Conservation (phyloP, 176 grass and related monocot genomes). For the Musa itinerans region DNA sequence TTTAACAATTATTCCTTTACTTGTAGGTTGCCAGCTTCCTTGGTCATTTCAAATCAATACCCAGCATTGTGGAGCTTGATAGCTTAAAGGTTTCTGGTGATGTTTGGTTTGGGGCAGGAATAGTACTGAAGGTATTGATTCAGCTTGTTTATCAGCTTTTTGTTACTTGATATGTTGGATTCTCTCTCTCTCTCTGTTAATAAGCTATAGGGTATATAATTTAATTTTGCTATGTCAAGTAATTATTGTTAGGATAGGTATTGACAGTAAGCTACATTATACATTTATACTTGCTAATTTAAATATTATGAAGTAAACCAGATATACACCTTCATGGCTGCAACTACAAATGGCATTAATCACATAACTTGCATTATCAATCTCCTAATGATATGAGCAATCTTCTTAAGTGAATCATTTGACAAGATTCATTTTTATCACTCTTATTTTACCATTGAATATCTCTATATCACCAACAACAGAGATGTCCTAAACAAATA, state of each 20-base stretch:
- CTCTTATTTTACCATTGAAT: no score
- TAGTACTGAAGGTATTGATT: slow-evolving; percentile 68
- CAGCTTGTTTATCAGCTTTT: slow-evolving; percentile 7
- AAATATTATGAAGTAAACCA: no score
- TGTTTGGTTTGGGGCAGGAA: slow-evolving; percentile 62
- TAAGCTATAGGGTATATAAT: not conserved
- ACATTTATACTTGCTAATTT: no score
- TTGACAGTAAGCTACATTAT: no score
- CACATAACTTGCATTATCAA: no score
- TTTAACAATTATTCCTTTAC: slow-evolving; percentile 8
- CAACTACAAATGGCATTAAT: no score
- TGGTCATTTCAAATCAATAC: slow-evolving; percentile 74
- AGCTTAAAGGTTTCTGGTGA: slow-evolving; percentile 92
- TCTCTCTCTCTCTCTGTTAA: slow-evolving; percentile 14
- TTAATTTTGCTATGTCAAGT: slow-evolving; percentile 5
- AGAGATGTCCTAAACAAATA: no score
- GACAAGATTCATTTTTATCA: no score
- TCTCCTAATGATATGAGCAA: no score
- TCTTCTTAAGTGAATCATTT: no score
- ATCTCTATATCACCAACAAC: no score
- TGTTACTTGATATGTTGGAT: not conserved
- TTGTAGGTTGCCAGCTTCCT: slow-evolving; percentile 68
- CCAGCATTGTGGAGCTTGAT: slow-evolving; percentile 86
- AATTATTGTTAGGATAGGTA: not conserved
- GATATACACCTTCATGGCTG: no score